phyloP scores from a whole-genome alignment of 352 stramenopile genomes.

The Aphanomyces stellatus region DNA sequence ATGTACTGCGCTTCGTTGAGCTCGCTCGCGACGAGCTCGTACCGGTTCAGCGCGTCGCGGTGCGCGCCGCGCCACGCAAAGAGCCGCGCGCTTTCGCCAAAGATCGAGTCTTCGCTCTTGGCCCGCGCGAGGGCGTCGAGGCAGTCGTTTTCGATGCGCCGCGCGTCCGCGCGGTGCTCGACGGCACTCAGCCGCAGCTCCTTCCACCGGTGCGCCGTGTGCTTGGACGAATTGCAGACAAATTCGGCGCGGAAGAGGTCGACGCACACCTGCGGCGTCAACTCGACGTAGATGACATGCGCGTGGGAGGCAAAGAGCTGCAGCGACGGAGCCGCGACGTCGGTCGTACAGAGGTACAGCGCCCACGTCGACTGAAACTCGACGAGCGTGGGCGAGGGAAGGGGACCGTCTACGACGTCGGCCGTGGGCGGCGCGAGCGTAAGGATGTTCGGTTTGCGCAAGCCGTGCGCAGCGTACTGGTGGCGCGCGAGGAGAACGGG shows the following conservation, averaged over 20 bases:
- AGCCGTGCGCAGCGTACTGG: background rate
- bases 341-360: conserved; percentile 17
- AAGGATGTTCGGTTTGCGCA: conserved; percentile 1
- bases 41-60: background rate
- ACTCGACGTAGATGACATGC: background rate
- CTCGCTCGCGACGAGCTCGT: background rate
- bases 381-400: background rate
- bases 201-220: conserved; percentile 13
- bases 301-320: background rate
- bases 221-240: conserved; percentile 10
- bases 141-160: conserved; percentile 3
- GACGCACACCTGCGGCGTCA: conserved; percentile 7
- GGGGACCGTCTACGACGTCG: no score
- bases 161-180: background rate
- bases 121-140: background rate
- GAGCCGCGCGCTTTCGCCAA: conserved; percentile 4
- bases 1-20: background rate
- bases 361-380: background rate
- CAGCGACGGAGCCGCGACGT: background rate
- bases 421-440: no score
- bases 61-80: conserved; percentile 1
- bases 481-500: conserved; percentile 40
- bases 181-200: conserved; percentile 1
- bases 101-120: background rate
- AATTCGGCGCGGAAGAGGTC: conserved; percentile 12